Percentiles rank a stretch among this genome's conserved stretches.
phyloP scores from a whole-genome alignment of 805 yeast species.

The Pichia californica region DNA sequence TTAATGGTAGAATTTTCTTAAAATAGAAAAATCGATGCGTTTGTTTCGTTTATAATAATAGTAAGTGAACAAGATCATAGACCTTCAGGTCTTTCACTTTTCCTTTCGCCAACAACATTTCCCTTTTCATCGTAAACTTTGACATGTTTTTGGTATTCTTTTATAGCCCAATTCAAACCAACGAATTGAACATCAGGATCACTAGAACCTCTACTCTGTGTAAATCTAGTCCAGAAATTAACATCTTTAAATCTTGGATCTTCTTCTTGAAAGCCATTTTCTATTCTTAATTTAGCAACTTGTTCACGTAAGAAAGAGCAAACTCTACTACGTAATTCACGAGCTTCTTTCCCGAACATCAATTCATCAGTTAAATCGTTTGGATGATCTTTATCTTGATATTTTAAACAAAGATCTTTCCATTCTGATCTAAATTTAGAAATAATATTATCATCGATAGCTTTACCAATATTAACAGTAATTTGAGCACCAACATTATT shows the following conservation, averaged over 20 bases:
- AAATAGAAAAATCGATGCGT: too few species aligned
- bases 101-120: slow-evolving; percentile 19
- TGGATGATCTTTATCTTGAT: slow-evolving; percentile 44
- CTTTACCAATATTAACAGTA: slow-evolving; percentile 64
- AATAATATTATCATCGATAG: slow-evolving; percentile 55
- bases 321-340: slow-evolving; percentile 57
- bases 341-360: slow-evolving; percentile 58
- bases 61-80: too few species aligned
- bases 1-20: too few species aligned
- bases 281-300: slow-evolving; percentile 44
- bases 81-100: slow-evolving; percentile 13
- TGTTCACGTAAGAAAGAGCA: slow-evolving; percentile 63
- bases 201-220: slow-evolving; percentile 55
- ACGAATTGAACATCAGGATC: slow-evolving; percentile 66
- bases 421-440: slow-evolving; percentile 62
- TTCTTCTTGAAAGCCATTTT: slow-evolving; percentile 44
- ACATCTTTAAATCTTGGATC: slow-evolving; percentile 65
- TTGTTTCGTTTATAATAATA: too few species aligned
- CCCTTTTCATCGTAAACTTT: slow-evolving; percentile 28
- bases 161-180: slow-evolving; percentile 81
- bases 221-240: slow-evolving; percentile 67
- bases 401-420: slow-evolving; percentile 52
- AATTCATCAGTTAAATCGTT: slow-evolving; percentile 56
- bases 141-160: slow-evolving; percentile 49
- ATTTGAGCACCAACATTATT: slow-evolving; percentile 61